Evolutionary conservation across 441 rosid genomes (phyloP).

Genomic region (Bruguiera hainesii): DNA sequence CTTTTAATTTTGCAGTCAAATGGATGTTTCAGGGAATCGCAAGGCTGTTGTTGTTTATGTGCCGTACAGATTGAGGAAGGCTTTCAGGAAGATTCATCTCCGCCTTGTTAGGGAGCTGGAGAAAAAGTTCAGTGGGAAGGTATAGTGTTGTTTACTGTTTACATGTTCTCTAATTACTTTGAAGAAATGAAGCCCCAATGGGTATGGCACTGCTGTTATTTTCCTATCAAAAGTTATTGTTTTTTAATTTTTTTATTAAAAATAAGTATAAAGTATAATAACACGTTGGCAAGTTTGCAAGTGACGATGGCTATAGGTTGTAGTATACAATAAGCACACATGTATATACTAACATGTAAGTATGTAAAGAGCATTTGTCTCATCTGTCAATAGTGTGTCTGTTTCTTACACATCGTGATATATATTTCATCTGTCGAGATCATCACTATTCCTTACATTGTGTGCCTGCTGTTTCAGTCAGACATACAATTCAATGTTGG

Average conservation of each 20-base stretch:
- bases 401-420: too few species aligned
- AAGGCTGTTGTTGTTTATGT: conserved; percentile 81
- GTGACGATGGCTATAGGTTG: too few species aligned
- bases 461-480: too few species aligned
- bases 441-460: too few species aligned
- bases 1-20: conserved; percentile 39
- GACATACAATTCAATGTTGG: not conserved
- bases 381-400: too few species aligned
- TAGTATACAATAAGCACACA: too few species aligned
- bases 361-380: too few species aligned
- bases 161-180: not conserved
- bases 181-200: not conserved
- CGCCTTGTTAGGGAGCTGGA: conserved; percentile 87
- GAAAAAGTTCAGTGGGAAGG: conserved; percentile 90
- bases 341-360: too few species aligned
- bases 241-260: too few species aligned
- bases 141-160: conserved; percentile 12
- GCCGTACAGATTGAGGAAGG: conserved; percentile 83
- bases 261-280: too few species aligned
- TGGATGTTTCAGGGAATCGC: conserved; percentile 76
- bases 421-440: too few species aligned
- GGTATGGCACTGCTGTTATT: not conserved
- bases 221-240: not conserved
- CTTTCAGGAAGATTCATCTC: conserved; percentile 76
- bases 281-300: too few species aligned